Base-by-base conservation (phyloP, 768 basidiomycete genomes). In the Pleurotus tuber-regium region DNA sequence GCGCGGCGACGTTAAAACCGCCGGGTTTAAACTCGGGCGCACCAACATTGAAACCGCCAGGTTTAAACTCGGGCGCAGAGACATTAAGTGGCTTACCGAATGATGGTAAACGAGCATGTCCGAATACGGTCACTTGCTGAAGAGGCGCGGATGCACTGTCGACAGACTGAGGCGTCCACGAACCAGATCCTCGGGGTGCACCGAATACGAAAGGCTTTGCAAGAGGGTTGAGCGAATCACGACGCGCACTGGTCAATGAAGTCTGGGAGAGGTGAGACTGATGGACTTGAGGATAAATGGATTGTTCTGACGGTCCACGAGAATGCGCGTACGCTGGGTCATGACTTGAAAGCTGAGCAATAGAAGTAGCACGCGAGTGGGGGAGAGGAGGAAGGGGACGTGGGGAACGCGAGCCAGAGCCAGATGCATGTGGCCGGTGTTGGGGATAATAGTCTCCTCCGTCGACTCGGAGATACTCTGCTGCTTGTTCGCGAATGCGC, bases 151-250 rank as follows among this genome's bases (percentile, higher is more conserved):
- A 56, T 44, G 58, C 55, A 30, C 40, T 58, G 39, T 50, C 66
- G 54, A 65, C 69, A 12, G 72, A 70, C 26, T 61, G 66, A 30
- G 70, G 70, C 18, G 58, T 61, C 51, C 64, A 64, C 18, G 64
- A 65, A 40, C 60, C 60, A 28, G 67, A 64, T 23, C 64, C 62
- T 39, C 65, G 68, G 33, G 60, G 65, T 28, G 68, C 54, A 48
- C 87, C 88, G 63, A 92, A 92, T 7, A 91, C 84, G 57, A 93
- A 93, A 0, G 91, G 89, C 61, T 89, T 89, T 4, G 91, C 91
- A 43, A 80, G 75, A 0, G 91, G 91, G 63, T 93, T 93, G 43
- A 91, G 75, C 2, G 77, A 67, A 30, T 76, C 73, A 29, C 64
- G 55, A n/a, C 53, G 55, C 11, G 11, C 26, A 31, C 61, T 59